These are phyloP conservation scores for Sicyos edulis DNA, from an alignment of 306 rosid genomes.

Conservation along the genomic window DNA sequence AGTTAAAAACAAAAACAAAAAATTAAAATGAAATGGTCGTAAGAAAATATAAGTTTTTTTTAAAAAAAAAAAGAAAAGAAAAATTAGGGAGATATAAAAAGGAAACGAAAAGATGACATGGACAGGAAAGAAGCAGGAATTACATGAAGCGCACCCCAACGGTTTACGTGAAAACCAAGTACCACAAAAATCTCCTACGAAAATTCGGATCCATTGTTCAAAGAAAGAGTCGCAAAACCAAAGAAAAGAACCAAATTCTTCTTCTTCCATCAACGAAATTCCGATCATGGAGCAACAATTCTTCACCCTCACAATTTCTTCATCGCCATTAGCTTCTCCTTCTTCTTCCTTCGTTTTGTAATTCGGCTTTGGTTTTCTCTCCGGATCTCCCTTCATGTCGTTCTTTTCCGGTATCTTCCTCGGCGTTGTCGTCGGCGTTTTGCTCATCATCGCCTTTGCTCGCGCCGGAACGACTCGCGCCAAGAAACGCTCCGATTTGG, in stretches of 20 bases:
- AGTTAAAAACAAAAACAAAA: too few species aligned
- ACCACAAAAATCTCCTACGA: neutral
- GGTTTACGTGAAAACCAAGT: slow-evolving; percentile 5
- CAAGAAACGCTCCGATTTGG: slow-evolving; percentile 69
- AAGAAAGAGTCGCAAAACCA: slow-evolving; percentile 1
- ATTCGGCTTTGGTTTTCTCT: neutral
- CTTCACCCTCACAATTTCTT: neutral
- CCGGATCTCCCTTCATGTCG: slow-evolving; percentile 12
- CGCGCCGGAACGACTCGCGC: slow-evolving; percentile 48
- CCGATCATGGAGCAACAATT: slow-evolving; percentile 5
- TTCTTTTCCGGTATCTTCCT: slow-evolving; percentile 40
- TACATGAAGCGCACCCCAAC: too few species aligned
- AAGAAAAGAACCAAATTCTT: slow-evolving; percentile 12
- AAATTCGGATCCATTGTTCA: slow-evolving; percentile 15
- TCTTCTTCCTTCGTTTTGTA: neutral
- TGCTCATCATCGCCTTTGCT: slow-evolving; percentile 53
- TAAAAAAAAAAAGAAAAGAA: neutral
- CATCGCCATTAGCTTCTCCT: neutral
- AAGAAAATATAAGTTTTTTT: too few species aligned
- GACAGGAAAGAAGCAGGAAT: neutral
- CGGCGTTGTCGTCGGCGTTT: slow-evolving; percentile 60
- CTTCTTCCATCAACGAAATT: neutral
- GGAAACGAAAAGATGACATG: too few species aligned
- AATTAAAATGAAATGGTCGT: too few species aligned
- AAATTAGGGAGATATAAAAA: too few species aligned